These are phyloP conservation scores for Candida vartiovaarae DNA, from an alignment of 805 yeast genomes.

Conservation along the genomic window DNA sequence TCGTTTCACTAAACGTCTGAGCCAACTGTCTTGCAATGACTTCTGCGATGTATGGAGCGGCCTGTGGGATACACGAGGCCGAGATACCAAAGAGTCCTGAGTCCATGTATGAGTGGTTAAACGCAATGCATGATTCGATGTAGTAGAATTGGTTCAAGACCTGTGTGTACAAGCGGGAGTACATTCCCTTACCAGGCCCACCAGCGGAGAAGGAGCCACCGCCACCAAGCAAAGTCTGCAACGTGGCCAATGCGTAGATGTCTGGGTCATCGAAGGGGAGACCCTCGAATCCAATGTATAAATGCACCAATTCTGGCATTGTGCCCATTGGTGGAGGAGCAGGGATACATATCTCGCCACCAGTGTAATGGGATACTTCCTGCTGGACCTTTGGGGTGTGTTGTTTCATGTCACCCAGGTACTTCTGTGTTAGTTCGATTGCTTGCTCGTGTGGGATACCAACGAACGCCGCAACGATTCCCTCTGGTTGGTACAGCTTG, in stretches of 20 bases:
- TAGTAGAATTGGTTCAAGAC: slow-evolving; percentile 88
- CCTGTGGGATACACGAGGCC: slow-evolving; percentile 77
- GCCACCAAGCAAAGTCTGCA: slow-evolving; percentile 89
- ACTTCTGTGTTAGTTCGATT: slow-evolving; percentile 48
- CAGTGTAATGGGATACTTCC: slow-evolving; percentile 45
- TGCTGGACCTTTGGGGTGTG: slow-evolving; percentile 22
- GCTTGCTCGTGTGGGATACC: slow-evolving; percentile 76
- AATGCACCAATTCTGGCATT: slow-evolving; percentile 69
- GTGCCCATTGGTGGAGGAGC: slow-evolving; percentile 37
- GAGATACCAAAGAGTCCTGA: slow-evolving; percentile 90
- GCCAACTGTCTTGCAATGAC: slow-evolving; percentile 62
- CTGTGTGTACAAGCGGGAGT: slow-evolving; percentile 84
- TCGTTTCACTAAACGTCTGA: slow-evolving; percentile 41
- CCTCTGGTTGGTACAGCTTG: slow-evolving; percentile 67
- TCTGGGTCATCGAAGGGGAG: slow-evolving; percentile 77
- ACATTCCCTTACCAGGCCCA: slow-evolving; percentile 99
- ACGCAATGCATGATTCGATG: slow-evolving; percentile 80
- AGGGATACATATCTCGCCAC: slow-evolving; percentile 51
- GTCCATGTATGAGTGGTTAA: slow-evolving; percentile 85
- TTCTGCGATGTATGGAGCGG: slow-evolving; percentile 78
- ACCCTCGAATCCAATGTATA: slow-evolving; percentile 86
- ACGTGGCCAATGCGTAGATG: slow-evolving; percentile 81
- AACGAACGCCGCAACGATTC: slow-evolving; percentile 78
- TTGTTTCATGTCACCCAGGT: slow-evolving; percentile 57
- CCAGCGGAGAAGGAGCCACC: slow-evolving; percentile 98